Percentiles rank a stretch among this genome's conserved stretches.
phyloP scores from a whole-genome alignment of 805 yeast genomes.

The Ogataea thermomethanolica region DNA sequence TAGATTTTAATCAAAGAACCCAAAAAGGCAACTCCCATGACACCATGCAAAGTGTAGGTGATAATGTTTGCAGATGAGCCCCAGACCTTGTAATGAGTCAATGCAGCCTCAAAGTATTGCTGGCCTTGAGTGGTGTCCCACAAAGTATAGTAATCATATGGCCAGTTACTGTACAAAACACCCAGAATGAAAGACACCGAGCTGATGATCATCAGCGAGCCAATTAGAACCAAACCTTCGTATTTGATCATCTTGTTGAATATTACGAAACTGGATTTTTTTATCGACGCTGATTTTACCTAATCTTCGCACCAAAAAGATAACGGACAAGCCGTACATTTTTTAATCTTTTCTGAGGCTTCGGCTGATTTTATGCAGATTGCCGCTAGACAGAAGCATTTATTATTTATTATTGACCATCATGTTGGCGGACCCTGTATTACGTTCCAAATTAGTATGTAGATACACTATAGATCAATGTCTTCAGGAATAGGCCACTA shows the following conservation, averaged over 20 bases:
- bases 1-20: constrained; percentile 77
- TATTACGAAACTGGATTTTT: background rate
- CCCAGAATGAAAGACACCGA: constrained; percentile 79
- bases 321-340: constrained; percentile 2
- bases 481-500: constrained; percentile 6
- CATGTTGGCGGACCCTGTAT: too few relatives aligned
- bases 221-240: constrained; percentile 35
- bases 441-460: too few relatives aligned
- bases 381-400: too few relatives aligned
- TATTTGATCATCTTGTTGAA: constrained; percentile 21
- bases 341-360: background rate
- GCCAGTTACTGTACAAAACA: constrained; percentile 68
- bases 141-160: constrained; percentile 75
- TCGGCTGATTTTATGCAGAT: too few relatives aligned
- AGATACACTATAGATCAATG: background rate
- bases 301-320: constrained; percentile 1
- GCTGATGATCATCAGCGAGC: constrained; percentile 25
- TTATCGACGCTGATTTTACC: background rate
- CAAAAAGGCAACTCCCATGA: constrained; percentile 60
- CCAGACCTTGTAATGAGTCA: constrained; percentile 73
- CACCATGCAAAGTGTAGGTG: constrained; percentile 59
- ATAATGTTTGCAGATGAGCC: constrained; percentile 59
- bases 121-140: constrained; percentile 55
- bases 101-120: constrained; percentile 55
- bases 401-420: too few relatives aligned